These are phyloP conservation scores for Piper longum DNA, from an alignment of 164 flowering plant genomes.

Conservation along the genomic window DNA sequence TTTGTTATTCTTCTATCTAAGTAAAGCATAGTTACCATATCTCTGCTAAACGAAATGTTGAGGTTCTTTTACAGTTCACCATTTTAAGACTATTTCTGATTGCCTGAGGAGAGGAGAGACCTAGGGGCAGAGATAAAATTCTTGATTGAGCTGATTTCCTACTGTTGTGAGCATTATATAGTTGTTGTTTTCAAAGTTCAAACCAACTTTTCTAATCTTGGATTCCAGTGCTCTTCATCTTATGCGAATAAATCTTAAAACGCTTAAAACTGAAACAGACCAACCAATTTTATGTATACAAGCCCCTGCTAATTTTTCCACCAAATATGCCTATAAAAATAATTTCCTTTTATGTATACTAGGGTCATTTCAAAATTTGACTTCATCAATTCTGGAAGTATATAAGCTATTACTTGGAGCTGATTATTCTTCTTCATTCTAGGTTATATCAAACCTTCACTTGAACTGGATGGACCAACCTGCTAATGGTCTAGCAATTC, in stretches of 20 bases:
- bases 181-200: no score
- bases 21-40: not conserved
- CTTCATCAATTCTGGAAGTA: no score
- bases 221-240: no score
- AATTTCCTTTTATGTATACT: no score
- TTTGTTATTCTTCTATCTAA: not conserved
- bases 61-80: not conserved
- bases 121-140: not conserved
- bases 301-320: no score
- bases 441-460: conserved; percentile 59
- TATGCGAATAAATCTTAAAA: no score
- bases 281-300: no score
- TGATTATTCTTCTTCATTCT: conserved; percentile 2
- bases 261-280: no score
- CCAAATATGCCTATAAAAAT: no score
- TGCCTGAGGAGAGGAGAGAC: not conserved
- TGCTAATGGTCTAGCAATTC: conserved; percentile 59
- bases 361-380: no score
- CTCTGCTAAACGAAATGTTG: not conserved
- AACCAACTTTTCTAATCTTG: no score
- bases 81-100: not conserved
- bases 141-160: not conserved
- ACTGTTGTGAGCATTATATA: no score
- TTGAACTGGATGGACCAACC: conserved; percentile 73
- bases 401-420: not conserved